A percentile compares a stretch with the other conserved stretches of the same genome.
phyloP scores from a whole-genome alignment of 805 yeast genomes.

The Metschnikowia santaceciliae region DNA sequence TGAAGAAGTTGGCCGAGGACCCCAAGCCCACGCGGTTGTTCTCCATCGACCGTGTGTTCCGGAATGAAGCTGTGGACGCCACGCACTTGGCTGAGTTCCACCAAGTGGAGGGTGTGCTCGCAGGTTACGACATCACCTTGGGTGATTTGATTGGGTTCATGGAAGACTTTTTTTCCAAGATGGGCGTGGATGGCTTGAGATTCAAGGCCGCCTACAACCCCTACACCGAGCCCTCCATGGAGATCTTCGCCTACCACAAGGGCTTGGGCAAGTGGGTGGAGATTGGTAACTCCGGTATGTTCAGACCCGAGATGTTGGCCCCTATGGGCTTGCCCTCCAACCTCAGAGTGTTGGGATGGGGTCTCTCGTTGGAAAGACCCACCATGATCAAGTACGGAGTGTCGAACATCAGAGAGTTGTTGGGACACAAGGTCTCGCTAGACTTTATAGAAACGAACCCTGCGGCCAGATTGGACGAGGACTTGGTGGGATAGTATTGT shows the following conservation, averaged over 20 bases:
- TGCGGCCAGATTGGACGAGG: conserved; percentile 89
- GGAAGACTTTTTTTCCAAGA: conserved; percentile 93
- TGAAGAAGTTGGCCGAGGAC: conserved; percentile 79
- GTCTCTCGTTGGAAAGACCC: conserved; percentile 95
- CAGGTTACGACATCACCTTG: conserved; percentile 89
- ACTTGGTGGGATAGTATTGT: conserved; percentile 24
- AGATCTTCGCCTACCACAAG: conserved; percentile 93
- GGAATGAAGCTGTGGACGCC: conserved; percentile 99
- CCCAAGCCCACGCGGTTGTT: conserved; percentile 89
- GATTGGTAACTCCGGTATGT: conserved; percentile 99
- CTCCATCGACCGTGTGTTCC: conserved; percentile 96
- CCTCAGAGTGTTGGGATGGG: conserved; percentile 95
- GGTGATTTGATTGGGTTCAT: conserved; percentile 97
- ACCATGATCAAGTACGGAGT: conserved; percentile 98
- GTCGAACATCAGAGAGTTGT: conserved; percentile 89
- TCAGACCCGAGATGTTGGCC: conserved; percentile 99
- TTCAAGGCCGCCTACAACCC: conserved; percentile 99
- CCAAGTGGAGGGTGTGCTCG: conserved; percentile 98
- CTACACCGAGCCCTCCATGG: conserved; percentile 98
- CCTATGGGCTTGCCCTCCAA: conserved; percentile 96
- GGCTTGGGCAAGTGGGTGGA: conserved; percentile 97
- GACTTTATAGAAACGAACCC: conserved; percentile 95
- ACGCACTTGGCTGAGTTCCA: conserved; percentile 99
- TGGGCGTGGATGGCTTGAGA: conserved; percentile 95
- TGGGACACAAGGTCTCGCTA: conserved; percentile 94